phyloP scores from a whole-genome alignment of 331 rosid genomes.

The Acacia pycnantha region DNA sequence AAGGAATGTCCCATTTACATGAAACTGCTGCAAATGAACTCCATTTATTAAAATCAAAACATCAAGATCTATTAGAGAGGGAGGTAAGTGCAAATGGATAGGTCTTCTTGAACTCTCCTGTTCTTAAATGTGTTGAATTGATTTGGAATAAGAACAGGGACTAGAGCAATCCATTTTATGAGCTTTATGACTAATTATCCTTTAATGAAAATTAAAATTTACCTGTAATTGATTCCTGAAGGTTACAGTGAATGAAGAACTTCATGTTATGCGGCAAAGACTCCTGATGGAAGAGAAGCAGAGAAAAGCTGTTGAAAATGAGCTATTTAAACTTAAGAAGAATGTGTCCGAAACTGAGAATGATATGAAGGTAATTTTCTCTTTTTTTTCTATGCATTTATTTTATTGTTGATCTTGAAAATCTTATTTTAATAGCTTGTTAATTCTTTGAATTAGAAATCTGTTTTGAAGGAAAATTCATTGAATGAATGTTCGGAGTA shows the following conservation, averaged over 20 bases:
- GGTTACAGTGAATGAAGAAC: slow-evolving; percentile 52
- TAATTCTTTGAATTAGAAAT: slow-evolving; percentile 43
- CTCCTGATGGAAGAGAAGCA: slow-evolving; percentile 54
- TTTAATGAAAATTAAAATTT: background rate
- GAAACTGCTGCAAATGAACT: slow-evolving; percentile 46
- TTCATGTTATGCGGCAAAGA: slow-evolving; percentile 37
- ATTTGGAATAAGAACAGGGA: background rate
- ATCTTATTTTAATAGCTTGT: background rate
- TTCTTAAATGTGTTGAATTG: background rate
- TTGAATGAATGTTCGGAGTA: slow-evolving; percentile 33
- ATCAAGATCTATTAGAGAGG: slow-evolving; percentile 37
- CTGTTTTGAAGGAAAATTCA: slow-evolving; percentile 41
- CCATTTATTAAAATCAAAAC: slow-evolving; percentile 45
- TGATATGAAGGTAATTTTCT: slow-evolving; percentile 49
- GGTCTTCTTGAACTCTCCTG: background rate
- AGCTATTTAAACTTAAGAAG: slow-evolving; percentile 43
- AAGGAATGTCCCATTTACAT: slow-evolving; percentile 40
- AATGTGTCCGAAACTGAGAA: slow-evolving; percentile 38
- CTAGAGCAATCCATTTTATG: background rate
- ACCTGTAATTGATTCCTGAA: slow-evolving; percentile 11
- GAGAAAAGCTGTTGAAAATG: slow-evolving; percentile 50
- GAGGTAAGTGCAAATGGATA: slow-evolving; percentile 41
- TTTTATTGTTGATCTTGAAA: background rate
- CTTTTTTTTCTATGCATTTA: slow-evolving; percentile 10
- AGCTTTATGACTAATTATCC: background rate